phyloP scores from a whole-genome alignment of 306 rosid genomes.

The Castanea mollissima region DNA sequence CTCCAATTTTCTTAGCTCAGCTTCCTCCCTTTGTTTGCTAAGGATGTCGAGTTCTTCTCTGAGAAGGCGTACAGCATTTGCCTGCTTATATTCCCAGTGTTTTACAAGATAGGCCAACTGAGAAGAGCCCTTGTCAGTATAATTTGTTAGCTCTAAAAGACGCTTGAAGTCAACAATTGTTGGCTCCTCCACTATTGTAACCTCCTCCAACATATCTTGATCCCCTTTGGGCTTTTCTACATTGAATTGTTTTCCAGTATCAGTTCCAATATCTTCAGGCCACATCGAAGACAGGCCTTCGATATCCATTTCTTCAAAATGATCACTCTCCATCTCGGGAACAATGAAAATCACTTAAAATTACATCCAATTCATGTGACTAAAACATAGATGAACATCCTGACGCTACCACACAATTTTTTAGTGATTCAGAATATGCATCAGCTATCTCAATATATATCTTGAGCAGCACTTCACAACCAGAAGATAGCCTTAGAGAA shows the following conservation, averaged over 20 bases:
- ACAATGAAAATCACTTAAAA: conserved; percentile 51
- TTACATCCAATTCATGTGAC: conserved; percentile 41
- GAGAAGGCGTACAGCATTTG: conserved; percentile 82
- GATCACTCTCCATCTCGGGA: conserved; percentile 77
- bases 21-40: conserved; percentile 70
- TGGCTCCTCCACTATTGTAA: conserved; percentile 72
- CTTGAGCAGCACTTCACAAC: background rate
- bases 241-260: conserved; percentile 80
- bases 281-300: conserved; percentile 92
- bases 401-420: conserved; percentile 18
- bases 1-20: conserved; percentile 84
- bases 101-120: conserved; percentile 75
- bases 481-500: background rate
- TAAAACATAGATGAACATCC: background rate
- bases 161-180: conserved; percentile 81
- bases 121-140: conserved; percentile 82
- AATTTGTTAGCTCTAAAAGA: conserved; percentile 76
- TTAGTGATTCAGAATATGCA: conserved; percentile 11
- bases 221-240: conserved; percentile 84
- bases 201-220: conserved; percentile 90
- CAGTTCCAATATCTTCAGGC: conserved; percentile 90
- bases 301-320: conserved; percentile 75
- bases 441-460: conserved; percentile 4
- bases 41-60: conserved; percentile 82
- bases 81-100: conserved; percentile 91